A percentile compares a stretch with the other conserved stretches of the same genome.
phyloP scores from a whole-genome alignment of 1,139 yeast genomes.

The Saccharomyces pastorianus region DNA sequence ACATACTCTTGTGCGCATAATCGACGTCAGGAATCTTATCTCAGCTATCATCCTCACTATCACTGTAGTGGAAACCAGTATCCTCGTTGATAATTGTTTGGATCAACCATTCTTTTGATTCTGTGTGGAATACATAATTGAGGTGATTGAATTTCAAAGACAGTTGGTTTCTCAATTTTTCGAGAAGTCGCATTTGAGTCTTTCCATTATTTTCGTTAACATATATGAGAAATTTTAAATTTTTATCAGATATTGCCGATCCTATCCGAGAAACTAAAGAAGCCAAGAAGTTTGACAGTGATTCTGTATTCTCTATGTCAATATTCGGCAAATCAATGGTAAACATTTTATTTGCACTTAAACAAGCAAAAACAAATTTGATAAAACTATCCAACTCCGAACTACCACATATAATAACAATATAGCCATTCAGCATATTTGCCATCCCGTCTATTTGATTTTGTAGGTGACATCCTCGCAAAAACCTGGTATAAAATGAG shows the following conservation, averaged over 20 bases:
- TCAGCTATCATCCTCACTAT: too few relatives aligned
- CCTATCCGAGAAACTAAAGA: background rate
- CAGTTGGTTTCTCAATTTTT: conserved; percentile 4
- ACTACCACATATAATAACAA: conserved; percentile 22
- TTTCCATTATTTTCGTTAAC: conserved; percentile 9
- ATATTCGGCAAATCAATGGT: conserved; percentile 12
- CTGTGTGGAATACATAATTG: conserved; percentile 12
- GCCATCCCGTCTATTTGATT: conserved; percentile 13
- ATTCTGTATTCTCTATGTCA: conserved; percentile 9
- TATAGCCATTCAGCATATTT: conserved; percentile 11
- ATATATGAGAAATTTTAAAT: conserved; percentile 9
- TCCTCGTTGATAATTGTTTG: conserved; percentile 54
- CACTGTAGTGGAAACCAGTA: conserved; percentile 8
- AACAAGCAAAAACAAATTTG: conserved; percentile 20
- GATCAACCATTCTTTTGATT: conserved; percentile 65
- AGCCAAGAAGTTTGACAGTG: background rate
- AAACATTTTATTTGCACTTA: conserved; percentile 16
- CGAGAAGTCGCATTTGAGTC: conserved; percentile 4
- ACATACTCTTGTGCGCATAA: background rate
- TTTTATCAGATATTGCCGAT: background rate
- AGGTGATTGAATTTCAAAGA: background rate
- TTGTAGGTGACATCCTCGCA: conserved; percentile 8
- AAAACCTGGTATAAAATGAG: conserved; percentile 32
- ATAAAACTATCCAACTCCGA: conserved; percentile 24
- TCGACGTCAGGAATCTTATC: too few relatives aligned